Percentiles rank a stretch among this genome's conserved stretches.
phyloP scores from a whole-genome alignment of 768 basidiomycete genomes.

The Cyathus striatus region DNA sequence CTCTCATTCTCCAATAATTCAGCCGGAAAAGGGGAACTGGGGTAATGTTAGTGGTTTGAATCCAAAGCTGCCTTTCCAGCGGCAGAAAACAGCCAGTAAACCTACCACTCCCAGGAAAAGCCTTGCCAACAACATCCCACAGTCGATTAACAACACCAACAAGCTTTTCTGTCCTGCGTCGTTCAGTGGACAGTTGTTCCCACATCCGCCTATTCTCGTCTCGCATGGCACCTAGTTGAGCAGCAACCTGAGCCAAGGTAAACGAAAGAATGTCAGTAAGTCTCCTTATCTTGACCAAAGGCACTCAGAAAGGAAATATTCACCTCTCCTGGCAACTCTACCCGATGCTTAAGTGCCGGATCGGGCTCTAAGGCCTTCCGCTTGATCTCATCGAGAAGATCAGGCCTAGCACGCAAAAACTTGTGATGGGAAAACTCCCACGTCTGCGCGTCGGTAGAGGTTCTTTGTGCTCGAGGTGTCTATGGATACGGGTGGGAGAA shows the following conservation, averaged over 20 bases:
- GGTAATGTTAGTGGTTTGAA: not conserved
- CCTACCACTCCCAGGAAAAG: constrained; percentile 51
- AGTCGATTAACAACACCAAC: constrained; percentile 52
- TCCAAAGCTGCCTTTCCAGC: too few species aligned
- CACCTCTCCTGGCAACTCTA: constrained; percentile 81
- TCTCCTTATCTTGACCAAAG: constrained; percentile 8
- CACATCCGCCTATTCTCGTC: constrained; percentile 68
- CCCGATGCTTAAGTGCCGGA: constrained; percentile 62
- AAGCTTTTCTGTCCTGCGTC: constrained; percentile 57
- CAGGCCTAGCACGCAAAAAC: constrained; percentile 75
- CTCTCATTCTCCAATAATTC: constrained; percentile 55
- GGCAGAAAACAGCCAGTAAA: too few species aligned
- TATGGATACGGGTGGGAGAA: constrained; percentile 19
- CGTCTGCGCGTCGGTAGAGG: constrained; percentile 74
- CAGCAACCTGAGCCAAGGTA: constrained; percentile 37
- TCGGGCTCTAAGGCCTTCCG: constrained; percentile 82
- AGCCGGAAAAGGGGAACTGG: constrained; percentile 41
- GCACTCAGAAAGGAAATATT: constrained; percentile 14
- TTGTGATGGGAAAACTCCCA: constrained; percentile 91
- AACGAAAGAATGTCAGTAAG: constrained; percentile 11
- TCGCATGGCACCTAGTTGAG: constrained; percentile 63
- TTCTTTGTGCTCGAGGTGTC: constrained; percentile 81
- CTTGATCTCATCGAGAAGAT: constrained; percentile 82
- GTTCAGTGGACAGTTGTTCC: constrained; percentile 50
- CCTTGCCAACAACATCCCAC: constrained; percentile 57